These are phyloP conservation scores for Talaromyces sp. DNA, from an alignment of 2,329 filamentous ascomycete genomes.

Conservation along the genomic window DNA sequence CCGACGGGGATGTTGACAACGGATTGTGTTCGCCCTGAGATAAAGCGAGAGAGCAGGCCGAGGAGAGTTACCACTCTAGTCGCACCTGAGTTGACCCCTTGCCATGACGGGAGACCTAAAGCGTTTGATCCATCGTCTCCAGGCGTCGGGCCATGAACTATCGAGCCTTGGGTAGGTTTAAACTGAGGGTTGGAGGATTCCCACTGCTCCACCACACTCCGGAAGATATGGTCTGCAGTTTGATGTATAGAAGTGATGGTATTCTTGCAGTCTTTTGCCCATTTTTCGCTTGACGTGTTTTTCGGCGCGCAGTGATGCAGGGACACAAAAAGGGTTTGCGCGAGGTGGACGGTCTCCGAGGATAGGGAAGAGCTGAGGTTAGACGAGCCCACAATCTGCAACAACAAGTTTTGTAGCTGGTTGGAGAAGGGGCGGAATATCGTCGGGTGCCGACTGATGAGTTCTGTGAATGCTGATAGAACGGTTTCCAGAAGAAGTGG, in stretches of 20 bases:
- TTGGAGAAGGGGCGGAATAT: slow-evolving; percentile 72
- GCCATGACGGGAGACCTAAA: slow-evolving; percentile 63
- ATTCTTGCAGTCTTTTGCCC: slow-evolving; percentile 62
- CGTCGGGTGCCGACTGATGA: slow-evolving; percentile 77
- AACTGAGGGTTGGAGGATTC: slow-evolving; percentile 56
- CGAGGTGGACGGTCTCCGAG: slow-evolving; percentile 50
- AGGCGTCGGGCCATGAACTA: slow-evolving; percentile 30
- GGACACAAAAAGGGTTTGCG: slow-evolving; percentile 63
- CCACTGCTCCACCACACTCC: slow-evolving; percentile 77
- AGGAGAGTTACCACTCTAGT: slow-evolving; percentile 66
- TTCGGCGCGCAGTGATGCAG: slow-evolving; percentile 79
- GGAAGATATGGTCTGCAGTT: slow-evolving; percentile 72
- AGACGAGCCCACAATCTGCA: slow-evolving; percentile 61
- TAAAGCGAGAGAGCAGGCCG: slow-evolving; percentile 58
- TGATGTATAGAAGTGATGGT: slow-evolving; percentile 63
- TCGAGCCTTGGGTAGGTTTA: slow-evolving; percentile 28
- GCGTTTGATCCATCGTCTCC: slow-evolving; percentile 36
- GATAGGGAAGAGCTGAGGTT: slow-evolving; percentile 48
- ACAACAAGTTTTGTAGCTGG: slow-evolving; percentile 61
- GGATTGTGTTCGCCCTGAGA: slow-evolving; percentile 61
- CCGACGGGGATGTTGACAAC: slow-evolving; percentile 65
- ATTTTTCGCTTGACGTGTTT: slow-evolving; percentile 70
- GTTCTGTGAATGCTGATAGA: slow-evolving; percentile 64
- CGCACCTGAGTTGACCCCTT: slow-evolving; percentile 67
- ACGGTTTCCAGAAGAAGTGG: slow-evolving; percentile 59